Evolutionary conservation across 768 basidiomycete species (phyloP).

Genomic region (Pleurotus eryngii): DNA sequence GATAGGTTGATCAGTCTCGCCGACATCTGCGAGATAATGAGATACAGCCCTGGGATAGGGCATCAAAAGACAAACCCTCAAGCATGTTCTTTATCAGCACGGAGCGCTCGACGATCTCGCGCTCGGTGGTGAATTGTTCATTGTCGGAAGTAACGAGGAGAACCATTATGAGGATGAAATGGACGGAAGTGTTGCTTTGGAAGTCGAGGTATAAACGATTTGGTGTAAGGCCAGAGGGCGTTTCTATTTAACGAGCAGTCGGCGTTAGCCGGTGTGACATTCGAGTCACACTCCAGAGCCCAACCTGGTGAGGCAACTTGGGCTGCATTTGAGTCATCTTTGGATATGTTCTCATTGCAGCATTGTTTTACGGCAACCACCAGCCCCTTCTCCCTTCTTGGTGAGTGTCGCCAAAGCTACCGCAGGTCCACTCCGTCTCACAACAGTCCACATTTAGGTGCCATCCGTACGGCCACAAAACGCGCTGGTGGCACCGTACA

Average conservation of each 20-base stretch:
- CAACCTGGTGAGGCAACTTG: too few species aligned
- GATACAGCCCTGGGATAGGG: conserved; percentile 6
- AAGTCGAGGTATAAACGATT: conserved; percentile 8
- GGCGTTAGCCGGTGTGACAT: conserved; percentile 36
- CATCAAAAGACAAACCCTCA: conserved; percentile 60
- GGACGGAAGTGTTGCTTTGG: conserved; percentile 13
- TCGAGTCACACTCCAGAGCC: conserved; percentile 8
- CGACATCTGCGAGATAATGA: conserved; percentile 62
- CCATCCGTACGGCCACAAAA: conserved; percentile 93
- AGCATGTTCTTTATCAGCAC: conserved; percentile 99
- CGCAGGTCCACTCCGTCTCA: not conserved
- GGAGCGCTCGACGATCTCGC: conserved; percentile 91
- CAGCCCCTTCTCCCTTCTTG: conserved; percentile 51
- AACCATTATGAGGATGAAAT: conserved; percentile 52
- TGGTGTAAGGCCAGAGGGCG: conserved; percentile 17
- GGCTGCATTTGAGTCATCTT: not conserved
- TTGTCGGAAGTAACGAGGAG: conserved; percentile 93
- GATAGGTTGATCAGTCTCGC: conserved; percentile 91
- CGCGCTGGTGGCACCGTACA: conserved; percentile 91
- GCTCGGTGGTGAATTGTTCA: conserved; percentile 90
- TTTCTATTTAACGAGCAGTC: conserved; percentile 27
- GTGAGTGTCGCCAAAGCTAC: conserved; percentile 19
- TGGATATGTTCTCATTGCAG: conserved; percentile 37
- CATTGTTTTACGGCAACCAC: conserved; percentile 33
- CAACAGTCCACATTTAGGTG: conserved; percentile 32